These are phyloP conservation scores for Dioszegia hungarica DNA, from an alignment of 768 basidiomycete genomes.

Conservation along the genomic window DNA sequence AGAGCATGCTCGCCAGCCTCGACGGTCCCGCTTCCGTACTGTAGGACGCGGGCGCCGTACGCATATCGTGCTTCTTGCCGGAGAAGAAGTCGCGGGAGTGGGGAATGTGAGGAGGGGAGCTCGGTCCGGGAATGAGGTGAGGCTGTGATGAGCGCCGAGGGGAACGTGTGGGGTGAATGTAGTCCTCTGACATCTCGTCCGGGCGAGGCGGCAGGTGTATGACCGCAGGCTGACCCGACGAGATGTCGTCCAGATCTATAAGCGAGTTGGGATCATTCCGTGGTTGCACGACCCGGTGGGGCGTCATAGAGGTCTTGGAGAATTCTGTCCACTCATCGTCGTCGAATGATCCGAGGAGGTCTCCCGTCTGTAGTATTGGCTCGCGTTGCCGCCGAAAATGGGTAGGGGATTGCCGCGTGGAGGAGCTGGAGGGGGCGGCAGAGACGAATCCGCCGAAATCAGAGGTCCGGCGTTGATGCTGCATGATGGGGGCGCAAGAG, in stretches of 20 bases:
- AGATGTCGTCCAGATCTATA: neutral
- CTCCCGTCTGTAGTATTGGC: conserved; percentile 13
- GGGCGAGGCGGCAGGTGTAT: conserved; percentile 34
- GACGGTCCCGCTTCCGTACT: conserved; percentile 13
- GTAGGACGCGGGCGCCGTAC: no score
- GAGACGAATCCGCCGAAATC: conserved; percentile 35
- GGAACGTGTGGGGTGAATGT: conserved; percentile 16
- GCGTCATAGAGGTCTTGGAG: neutral
- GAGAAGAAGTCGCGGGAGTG: neutral
- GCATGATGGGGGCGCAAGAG: neutral
- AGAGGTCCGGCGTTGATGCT: conserved; percentile 4
- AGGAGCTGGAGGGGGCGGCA: conserved; percentile 1
- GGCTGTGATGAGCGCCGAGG: conserved; percentile 30
- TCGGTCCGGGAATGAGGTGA: conserved; percentile 13
- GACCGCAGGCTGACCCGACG: conserved; percentile 5
- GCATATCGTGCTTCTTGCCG: neutral
- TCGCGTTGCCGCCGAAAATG: neutral
- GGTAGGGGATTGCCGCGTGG: neutral
- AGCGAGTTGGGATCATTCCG: neutral
- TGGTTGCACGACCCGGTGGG: neutral
- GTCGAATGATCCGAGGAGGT: conserved; percentile 33
- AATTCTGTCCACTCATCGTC: conserved; percentile 5
- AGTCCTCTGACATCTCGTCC: conserved; percentile 28
- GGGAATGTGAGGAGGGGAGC: conserved; percentile 29
- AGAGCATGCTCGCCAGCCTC: conserved; percentile 21